A percentile compares a stretch with the other conserved stretches of the same genome.
These are phyloP conservation scores for Avena eriantha DNA, from an alignment of 176 grass and related monocot species.

Conservation along the genomic window DNA sequence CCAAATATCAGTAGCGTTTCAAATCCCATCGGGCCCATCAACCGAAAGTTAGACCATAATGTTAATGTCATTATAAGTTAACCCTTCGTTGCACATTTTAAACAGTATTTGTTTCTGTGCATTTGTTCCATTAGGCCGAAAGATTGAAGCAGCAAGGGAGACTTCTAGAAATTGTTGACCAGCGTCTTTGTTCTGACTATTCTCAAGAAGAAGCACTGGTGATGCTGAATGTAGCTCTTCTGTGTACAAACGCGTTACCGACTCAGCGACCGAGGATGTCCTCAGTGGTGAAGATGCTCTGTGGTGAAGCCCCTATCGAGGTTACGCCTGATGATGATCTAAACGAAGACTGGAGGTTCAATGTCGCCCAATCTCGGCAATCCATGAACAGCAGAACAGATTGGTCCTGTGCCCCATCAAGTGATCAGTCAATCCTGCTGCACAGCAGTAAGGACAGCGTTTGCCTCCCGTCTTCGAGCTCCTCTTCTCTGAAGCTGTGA, in stretches of 20 bases:
- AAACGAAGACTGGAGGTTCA: constrained; percentile 31
- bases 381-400: constrained; percentile 45
- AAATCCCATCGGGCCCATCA: too few relatives aligned
- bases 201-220: constrained; percentile 62
- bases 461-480: constrained; percentile 53
- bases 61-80: too few relatives aligned
- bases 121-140: constrained; percentile 54
- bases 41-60: too few relatives aligned
- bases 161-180: constrained; percentile 74
- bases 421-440: constrained; percentile 50
- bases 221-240: constrained; percentile 64
- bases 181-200: constrained; percentile 62
- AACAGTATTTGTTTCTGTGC: too few relatives aligned
- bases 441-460: constrained; percentile 46
- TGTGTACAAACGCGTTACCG: constrained; percentile 71
- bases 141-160: constrained; percentile 66
- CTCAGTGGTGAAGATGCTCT: constrained; percentile 74
- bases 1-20: too few relatives aligned
- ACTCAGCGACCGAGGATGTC: constrained; percentile 75
- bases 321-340: constrained; percentile 44
- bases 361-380: neutral
- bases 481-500: constrained; percentile 47
- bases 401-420: constrained; percentile 38
- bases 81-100: too few relatives aligned
- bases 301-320: constrained; percentile 54